Conservation (phyloP, 495 filamentous ascomycete species). For the Alectoria sarmentosa region DNA sequence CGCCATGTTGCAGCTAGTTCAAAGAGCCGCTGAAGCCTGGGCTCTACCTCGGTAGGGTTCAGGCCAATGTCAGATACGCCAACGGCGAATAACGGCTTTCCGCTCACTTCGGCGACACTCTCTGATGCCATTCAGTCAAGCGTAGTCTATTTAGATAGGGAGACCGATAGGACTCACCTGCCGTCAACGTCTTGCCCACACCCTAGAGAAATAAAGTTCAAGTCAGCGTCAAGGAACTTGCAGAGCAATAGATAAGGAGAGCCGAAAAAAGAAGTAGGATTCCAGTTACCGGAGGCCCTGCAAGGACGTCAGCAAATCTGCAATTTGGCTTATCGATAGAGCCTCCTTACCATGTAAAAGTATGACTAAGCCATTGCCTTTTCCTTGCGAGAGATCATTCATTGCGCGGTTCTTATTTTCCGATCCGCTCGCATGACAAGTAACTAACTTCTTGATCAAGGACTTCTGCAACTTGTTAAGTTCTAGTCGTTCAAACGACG, state of each 20-base stretch:
- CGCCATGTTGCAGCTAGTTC: too few species aligned
- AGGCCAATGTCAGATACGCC: too few species aligned
- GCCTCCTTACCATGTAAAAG: conserved; percentile 25
- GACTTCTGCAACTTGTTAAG: conserved; percentile 19
- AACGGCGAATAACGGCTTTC: too few species aligned
- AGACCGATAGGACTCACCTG: background rate
- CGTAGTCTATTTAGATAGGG: background rate
- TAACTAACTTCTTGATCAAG: conserved; percentile 22
- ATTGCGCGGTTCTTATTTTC: conserved; percentile 8
- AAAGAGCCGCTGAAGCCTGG: too few species aligned
- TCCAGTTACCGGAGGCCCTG: background rate
- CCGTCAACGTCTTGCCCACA: conserved; percentile 34
- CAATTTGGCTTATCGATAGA: too few species aligned
- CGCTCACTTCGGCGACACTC: conserved; percentile 9
- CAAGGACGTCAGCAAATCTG: background rate
- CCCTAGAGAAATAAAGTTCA: conserved; percentile 3
- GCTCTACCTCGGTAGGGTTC: too few species aligned
- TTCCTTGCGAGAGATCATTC: conserved; percentile 23
- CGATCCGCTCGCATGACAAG: conserved; percentile 14
- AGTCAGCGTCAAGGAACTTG: background rate
- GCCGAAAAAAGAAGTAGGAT: too few species aligned
- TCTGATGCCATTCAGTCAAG: conserved; percentile 17
- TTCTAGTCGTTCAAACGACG: conserved; percentile 17
- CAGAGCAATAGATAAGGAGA: too few species aligned
- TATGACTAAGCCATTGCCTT: conserved; percentile 29